phyloP scores from a whole-genome alignment of 164 flowering plant species.

The Protea cynaroides region DNA sequence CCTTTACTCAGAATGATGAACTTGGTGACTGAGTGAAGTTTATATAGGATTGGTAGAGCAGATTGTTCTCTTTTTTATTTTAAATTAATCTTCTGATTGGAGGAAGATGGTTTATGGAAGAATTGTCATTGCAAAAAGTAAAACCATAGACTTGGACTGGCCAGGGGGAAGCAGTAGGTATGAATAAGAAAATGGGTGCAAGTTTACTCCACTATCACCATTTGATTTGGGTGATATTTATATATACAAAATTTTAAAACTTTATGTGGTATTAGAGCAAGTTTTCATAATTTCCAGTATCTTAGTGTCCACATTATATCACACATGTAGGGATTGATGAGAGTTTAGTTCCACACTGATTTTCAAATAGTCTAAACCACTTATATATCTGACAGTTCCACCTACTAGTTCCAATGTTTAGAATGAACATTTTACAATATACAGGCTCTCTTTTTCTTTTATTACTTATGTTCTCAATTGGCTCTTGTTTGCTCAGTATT shows the following conservation, averaged over 20 bases:
- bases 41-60: constrained; percentile 18
- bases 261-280: too few relatives aligned
- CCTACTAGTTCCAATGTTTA: too few relatives aligned
- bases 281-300: not conserved
- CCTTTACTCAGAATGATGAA: constrained; percentile 5
- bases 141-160: constrained; percentile 4
- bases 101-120: constrained; percentile 8
- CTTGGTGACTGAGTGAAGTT: not conserved
- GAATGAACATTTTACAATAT: too few relatives aligned
- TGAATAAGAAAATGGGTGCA: constrained; percentile 12
- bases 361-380: too few relatives aligned
- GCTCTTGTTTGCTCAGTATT: too few relatives aligned
- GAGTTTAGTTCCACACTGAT: too few relatives aligned
- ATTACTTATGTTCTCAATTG: not conserved
- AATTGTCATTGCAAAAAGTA: constrained; percentile 1
- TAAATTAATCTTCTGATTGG: not conserved
- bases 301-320: too few relatives aligned
- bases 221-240: too few relatives aligned
- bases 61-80: too few relatives aligned
- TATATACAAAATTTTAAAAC: too few relatives aligned
- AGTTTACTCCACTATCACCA: constrained; percentile 8
- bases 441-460: not conserved
- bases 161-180: not conserved
- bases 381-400: too few relatives aligned
- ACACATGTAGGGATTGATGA: too few relatives aligned